A percentile compares a stretch with the other conserved stretches of the same genome.
These are phyloP conservation scores for Phytophthora melonis DNA, from an alignment of 352 stramenopile species.

Conservation along the genomic window DNA sequence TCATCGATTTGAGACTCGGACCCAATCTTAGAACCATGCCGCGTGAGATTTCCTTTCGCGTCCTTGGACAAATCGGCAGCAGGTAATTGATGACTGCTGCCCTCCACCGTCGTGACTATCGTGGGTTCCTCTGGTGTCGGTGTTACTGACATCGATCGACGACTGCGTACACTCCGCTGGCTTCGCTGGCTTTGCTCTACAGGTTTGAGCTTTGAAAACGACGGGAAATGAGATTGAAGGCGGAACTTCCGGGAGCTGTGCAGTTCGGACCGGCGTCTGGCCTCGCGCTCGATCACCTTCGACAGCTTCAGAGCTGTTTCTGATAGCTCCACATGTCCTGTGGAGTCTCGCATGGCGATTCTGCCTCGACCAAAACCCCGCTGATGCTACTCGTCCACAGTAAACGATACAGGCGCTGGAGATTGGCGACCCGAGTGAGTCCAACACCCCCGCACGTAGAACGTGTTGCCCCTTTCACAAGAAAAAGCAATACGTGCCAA, in stretches of 20 bases:
- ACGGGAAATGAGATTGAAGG: constrained; percentile 45
- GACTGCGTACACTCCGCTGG: constrained; percentile 24
- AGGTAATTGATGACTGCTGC: background rate
- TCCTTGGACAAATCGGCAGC: background rate
- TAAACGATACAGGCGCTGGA: background rate
- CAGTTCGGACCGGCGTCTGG: constrained; percentile 51
- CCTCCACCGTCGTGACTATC: background rate
- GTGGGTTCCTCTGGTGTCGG: constrained; percentile 39
- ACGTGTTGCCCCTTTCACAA: constrained; percentile 8
- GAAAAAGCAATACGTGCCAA: constrained; percentile 21
- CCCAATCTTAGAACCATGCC: constrained; percentile 20
- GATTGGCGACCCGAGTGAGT: background rate
- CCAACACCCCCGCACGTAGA: background rate
- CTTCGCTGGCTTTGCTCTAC: constrained; percentile 4
- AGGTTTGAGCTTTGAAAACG: constrained; percentile 36
- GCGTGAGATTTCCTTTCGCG: constrained; percentile 12
- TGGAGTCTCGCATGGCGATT: constrained; percentile 17
- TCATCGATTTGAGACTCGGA: constrained; percentile 13
- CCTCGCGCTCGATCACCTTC: constrained; percentile 71
- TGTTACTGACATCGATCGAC: constrained; percentile 32
- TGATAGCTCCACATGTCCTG: constrained; percentile 42
- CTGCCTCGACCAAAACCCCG: background rate
- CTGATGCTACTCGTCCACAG: background rate
- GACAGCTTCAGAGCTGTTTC: constrained; percentile 74
- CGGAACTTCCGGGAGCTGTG: constrained; percentile 41